Base-by-base conservation (phyloP, 768 basidiomycete species). In the Naganishia kalamii region DNA sequence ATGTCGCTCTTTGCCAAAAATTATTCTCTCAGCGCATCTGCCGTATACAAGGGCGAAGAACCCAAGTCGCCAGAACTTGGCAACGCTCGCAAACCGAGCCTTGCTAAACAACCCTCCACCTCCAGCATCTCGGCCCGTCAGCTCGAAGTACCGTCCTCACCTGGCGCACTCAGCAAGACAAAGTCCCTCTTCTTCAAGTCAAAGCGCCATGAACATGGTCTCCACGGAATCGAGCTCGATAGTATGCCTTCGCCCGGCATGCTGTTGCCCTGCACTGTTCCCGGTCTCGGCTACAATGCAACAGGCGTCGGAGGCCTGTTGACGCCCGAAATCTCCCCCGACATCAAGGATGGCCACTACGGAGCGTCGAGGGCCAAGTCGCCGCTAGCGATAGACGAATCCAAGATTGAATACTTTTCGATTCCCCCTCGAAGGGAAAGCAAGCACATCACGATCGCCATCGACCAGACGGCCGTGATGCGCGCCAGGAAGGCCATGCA, bases 1-100 rank as follows among this genome's bases (percentile, higher is more conserved):
- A 30, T 61, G 63, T 73, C 72, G 5, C 69, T 75, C 15, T 75
- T 75, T 63, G 71, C 72, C 12, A 71, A 69, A 21, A 71, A 75
- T 63, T 75, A 75, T 63, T 72, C 74, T 3, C 68, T 75, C 29
- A 70, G 72, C 19, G 40, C 63, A 11, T 65, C 60, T 5, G 35
- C 65, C 27, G 59, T 68, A 5, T 57, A 64, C 25, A 11, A 61
- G 60, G 19, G 49, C 47, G 17, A 37, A 51, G 35, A 60, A 60
- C 7, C 62, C 61, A 1, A 65, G 62, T 50, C 54, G 6, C 67
- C 60, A 54, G 32, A 50, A 13, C 12, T 37, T 4, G 43, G 50
- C 7, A 43, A 41, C 11, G 15, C 25, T 12, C n/a, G 52, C 11
- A n/a, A 30, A 27, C 21, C 33, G n/a, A 19, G n/a, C n/a, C n/a